Percentiles rank a stretch among this genome's conserved stretches.
These are phyloP conservation scores for Botrytis byssoidea DNA, from an alignment of 2,329 filamentous ascomycete species.

Conservation along the genomic window DNA sequence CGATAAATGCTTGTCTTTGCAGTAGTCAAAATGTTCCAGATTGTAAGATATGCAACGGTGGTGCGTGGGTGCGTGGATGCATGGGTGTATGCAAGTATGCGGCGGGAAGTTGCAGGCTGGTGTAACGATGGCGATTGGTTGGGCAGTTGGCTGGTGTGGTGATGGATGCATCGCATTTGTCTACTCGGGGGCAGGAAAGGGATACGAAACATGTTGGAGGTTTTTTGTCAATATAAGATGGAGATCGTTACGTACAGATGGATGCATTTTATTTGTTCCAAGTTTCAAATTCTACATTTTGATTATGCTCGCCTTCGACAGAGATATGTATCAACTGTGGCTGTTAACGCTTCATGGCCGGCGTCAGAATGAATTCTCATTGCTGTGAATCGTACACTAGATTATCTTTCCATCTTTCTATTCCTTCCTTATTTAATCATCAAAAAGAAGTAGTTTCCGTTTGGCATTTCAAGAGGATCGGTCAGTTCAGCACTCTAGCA, in stretches of 20 bases:
- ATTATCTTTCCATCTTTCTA: background rate
- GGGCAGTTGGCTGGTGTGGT: background rate
- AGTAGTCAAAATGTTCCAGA: conserved; percentile 5
- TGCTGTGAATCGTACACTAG: background rate
- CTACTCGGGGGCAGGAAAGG: background rate
- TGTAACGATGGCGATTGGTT: background rate
- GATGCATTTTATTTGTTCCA: background rate
- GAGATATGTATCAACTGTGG: background rate
- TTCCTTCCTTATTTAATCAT: background rate
- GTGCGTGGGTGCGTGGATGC: background rate
- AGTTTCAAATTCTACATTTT: background rate
- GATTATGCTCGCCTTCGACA: background rate
- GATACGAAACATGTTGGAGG: background rate
- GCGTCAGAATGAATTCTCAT: background rate
- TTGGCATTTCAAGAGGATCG: background rate
- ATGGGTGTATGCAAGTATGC: background rate
- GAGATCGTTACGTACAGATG: background rate
- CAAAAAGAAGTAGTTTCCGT: background rate
- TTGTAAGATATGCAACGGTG: conserved; percentile 6
- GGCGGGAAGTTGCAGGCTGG: background rate
- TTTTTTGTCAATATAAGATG: background rate
- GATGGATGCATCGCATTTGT: background rate
- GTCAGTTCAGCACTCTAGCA: background rate
- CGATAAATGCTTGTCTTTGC: background rate
- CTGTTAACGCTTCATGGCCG: background rate